phyloP scores from a whole-genome alignment of 2,329 filamentous ascomycete genomes.

The Aureobasidium sp. region DNA sequence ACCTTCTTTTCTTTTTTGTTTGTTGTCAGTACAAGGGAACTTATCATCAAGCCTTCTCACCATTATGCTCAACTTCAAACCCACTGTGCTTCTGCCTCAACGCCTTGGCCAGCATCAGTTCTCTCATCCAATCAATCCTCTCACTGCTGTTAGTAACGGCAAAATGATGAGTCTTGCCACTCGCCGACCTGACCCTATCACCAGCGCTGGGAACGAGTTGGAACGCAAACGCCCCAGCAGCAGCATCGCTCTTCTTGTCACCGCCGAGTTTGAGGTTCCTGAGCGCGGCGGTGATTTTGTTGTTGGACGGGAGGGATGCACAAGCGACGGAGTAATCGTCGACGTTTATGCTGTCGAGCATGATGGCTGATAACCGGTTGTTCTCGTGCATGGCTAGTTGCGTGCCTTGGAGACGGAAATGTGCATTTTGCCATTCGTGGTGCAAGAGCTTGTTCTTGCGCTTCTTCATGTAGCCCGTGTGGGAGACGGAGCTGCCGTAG shows the following conservation, averaged over 20 bases:
- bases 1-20: not conserved
- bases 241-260: constrained; percentile 41
- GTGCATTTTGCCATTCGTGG: constrained; percentile 88
- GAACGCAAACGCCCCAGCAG: constrained; percentile 63
- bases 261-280: constrained; percentile 57
- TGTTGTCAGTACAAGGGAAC: too few species aligned
- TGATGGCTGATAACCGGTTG: constrained; percentile 47
- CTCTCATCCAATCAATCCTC: constrained; percentile 94
- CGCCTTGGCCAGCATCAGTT: constrained; percentile 85
- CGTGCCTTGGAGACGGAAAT: constrained; percentile 67
- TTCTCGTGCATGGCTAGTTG: constrained; percentile 57
- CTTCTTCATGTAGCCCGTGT: constrained; percentile 89
- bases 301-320: constrained; percentile 62
- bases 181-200: constrained; percentile 39
- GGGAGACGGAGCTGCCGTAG: constrained; percentile 33
- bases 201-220: constrained; percentile 63
- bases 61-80: constrained; percentile 51
- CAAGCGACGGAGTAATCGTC: constrained; percentile 85
- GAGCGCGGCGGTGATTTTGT: constrained; percentile 80
- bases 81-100: constrained; percentile 75
- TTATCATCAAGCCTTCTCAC: constrained; percentile 2
- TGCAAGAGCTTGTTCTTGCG: constrained; percentile 80
- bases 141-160: constrained; percentile 80
- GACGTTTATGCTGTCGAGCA: constrained; percentile 73
- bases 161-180: constrained; percentile 83